phyloP scores from a whole-genome alignment of 202 grass and related monocot genomes.

The Eragrostis tef region DNA sequence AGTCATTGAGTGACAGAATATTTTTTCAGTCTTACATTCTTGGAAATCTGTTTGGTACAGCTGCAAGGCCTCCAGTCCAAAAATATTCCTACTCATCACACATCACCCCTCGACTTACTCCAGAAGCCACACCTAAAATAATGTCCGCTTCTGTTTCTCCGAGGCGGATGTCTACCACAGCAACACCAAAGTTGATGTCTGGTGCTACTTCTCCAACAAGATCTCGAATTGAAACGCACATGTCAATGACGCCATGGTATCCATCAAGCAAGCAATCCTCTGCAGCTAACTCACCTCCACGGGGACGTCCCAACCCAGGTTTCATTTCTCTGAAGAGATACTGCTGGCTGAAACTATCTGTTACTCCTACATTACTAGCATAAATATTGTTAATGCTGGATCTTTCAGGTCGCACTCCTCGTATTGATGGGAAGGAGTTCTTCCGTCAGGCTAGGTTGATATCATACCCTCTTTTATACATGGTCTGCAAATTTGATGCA shows the following conservation, averaged over 20 bases:
- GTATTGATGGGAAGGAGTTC: conserved; percentile 95
- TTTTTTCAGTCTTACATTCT: conserved; percentile 33
- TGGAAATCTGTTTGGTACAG: conserved; percentile 48
- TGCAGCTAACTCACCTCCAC: conserved; percentile 77
- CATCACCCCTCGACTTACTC: conserved; percentile 52
- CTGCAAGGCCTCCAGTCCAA: conserved; percentile 46
- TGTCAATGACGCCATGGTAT: conserved; percentile 94
- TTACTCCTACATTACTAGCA: conserved; percentile 11
- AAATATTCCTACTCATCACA: conserved; percentile 55
- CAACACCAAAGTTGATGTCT: conserved; percentile 73
- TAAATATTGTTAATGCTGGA: conserved; percentile 28
- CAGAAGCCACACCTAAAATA: conserved; percentile 59
- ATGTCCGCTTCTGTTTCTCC: conserved; percentile 65
- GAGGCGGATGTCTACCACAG: conserved; percentile 64
- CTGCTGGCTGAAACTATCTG: neutral
- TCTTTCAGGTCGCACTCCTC: conserved; percentile 82
- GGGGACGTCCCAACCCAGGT: conserved; percentile 75
- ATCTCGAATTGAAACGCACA: conserved; percentile 60
- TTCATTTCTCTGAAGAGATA: conserved; percentile 16
- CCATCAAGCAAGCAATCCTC: conserved; percentile 91
- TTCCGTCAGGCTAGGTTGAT: conserved; percentile 88
- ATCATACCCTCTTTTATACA: neutral
- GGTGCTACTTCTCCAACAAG: conserved; percentile 68
- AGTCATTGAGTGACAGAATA: neutral
- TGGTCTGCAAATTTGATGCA: neutral